A percentile compares a stretch with the other conserved stretches of the same genome.
Conservation (phyloP, 805 yeast species). For the Wickerhamomyces rabaulensis region DNA sequence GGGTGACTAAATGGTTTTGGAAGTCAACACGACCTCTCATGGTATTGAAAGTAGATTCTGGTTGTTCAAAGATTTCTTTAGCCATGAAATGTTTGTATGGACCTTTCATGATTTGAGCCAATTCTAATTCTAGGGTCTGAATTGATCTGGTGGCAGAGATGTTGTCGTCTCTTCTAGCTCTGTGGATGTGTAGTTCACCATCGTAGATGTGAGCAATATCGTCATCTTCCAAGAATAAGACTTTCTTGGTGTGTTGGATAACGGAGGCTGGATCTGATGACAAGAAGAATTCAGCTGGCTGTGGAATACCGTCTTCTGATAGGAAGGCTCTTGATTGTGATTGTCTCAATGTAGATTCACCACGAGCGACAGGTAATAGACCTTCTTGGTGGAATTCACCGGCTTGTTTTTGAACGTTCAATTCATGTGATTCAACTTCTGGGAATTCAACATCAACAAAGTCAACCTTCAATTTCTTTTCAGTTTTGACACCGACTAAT, state of each 20-base stretch:
- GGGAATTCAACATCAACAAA: constrained; percentile 98
- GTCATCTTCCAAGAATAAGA: constrained; percentile 92
- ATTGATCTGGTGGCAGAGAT: constrained; percentile 93
- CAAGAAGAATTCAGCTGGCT: constrained; percentile 91
- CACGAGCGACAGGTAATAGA: constrained; percentile 51
- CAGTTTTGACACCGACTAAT: constrained; percentile 95
- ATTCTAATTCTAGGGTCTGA: constrained; percentile 94
- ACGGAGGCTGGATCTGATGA: constrained; percentile 98
- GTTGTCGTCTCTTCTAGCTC: constrained; percentile 83
- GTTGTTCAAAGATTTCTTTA: constrained; percentile 98
- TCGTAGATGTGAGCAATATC: constrained; percentile 97
- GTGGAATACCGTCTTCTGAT: constrained; percentile 87
- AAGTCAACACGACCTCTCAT: constrained; percentile 99
- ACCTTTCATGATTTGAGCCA: constrained; percentile 98
- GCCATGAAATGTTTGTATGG: constrained; percentile 96
- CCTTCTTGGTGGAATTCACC: constrained; percentile 24
- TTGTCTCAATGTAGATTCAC: constrained; percentile 59
- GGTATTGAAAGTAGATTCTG: constrained; percentile 95
- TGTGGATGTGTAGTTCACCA: constrained; percentile 97
- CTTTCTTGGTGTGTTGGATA: constrained; percentile 94
- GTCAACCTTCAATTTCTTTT: constrained; percentile 91
- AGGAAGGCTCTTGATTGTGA: constrained; percentile 96
- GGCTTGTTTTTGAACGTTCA: constrained; percentile 17
- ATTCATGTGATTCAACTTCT: constrained; percentile 29
- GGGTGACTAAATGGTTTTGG: constrained; percentile 63